These are phyloP conservation scores for Boletellus ananiceps DNA, from an alignment of 768 basidiomycete species.

Conservation along the genomic window DNA sequence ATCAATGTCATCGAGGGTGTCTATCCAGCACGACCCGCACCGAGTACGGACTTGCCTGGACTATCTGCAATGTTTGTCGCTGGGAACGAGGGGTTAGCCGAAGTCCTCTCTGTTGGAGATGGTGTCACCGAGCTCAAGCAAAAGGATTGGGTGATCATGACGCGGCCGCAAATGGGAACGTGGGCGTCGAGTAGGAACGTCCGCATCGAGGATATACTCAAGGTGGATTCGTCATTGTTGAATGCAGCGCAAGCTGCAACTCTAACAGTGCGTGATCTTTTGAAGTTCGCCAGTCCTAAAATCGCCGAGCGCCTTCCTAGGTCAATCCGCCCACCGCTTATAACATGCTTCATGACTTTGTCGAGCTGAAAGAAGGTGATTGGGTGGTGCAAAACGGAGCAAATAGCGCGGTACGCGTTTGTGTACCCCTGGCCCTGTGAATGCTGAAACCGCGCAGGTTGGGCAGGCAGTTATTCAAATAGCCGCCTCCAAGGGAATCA, in stretches of 20 bases:
- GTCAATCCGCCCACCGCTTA: conserved; percentile 84
- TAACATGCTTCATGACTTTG: conserved; percentile 74
- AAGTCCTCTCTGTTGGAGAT: conserved; percentile 56
- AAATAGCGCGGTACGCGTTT: conserved; percentile 65
- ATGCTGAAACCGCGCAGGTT: conserved; percentile 40
- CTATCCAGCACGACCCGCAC: conserved; percentile 63
- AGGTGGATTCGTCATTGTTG: conserved; percentile 48
- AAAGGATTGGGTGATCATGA: conserved; percentile 75
- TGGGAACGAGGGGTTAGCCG: conserved; percentile 75
- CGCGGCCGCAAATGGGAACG: conserved; percentile 65
- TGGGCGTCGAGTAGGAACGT: conserved; percentile 64
- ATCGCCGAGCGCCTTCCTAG: conserved; percentile 27
- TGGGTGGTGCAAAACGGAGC: conserved; percentile 86
- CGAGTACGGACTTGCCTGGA: conserved; percentile 32
- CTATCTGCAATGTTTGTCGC: conserved; percentile 49
- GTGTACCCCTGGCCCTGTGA: background rate
- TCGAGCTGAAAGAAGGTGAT: conserved; percentile 58
- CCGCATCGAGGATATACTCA: conserved; percentile 50
- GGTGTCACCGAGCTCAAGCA: conserved; percentile 45
- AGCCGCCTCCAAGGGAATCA: conserved; percentile 62
- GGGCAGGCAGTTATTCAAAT: conserved; percentile 87
- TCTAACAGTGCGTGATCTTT: conserved; percentile 49
- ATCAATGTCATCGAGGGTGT: conserved; percentile 78
- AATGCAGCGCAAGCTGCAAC: conserved; percentile 69
- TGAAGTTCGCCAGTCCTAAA: background rate